These are phyloP conservation scores for Candida koratica DNA, from an alignment of 805 yeast species.

Conservation along the genomic window DNA sequence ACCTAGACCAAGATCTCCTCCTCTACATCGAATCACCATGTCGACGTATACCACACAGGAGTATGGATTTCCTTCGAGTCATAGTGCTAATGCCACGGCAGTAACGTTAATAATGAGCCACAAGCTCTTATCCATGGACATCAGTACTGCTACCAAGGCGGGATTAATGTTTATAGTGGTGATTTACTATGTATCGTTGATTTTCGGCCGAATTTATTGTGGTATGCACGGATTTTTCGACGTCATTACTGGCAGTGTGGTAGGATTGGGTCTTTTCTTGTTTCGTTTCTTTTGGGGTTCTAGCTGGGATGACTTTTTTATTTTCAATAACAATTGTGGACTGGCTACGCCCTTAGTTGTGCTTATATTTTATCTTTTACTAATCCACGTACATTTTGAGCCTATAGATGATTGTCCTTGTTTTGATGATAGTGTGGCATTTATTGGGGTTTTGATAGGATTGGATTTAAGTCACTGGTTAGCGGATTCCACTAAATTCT, in stretches of 20 bases:
- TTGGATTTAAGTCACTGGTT: conserved; percentile 60
- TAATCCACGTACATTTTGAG: conserved; percentile 68
- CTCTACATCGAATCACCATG: conserved; percentile 83
- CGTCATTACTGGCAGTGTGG: conserved; percentile 55
- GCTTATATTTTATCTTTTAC: conserved; percentile 38
- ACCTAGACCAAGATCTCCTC: conserved; percentile 92
- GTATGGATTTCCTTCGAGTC: conserved; percentile 93
- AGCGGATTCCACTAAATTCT: conserved; percentile 29
- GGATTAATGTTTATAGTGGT: conserved; percentile 15
- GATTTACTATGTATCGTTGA: conserved; percentile 59
- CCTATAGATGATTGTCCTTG: conserved; percentile 96
- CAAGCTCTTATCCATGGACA: conserved; percentile 9
- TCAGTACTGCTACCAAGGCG: conserved; percentile 9
- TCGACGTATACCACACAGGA: conserved; percentile 88
- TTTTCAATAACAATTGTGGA: conserved; percentile 23
- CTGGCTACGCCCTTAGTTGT: conserved; percentile 32
- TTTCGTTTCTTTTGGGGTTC: conserved; percentile 41
- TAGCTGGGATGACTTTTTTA: conserved; percentile 45
- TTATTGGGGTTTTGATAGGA: conserved; percentile 83
- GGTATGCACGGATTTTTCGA: conserved; percentile 97
- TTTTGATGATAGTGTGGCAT: conserved; percentile 91
- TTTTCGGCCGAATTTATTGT: conserved; percentile 82
- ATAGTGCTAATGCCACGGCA: conserved; percentile 90
- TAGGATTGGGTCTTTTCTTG: conserved; percentile 57
- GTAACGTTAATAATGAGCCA: conserved; percentile 51